phyloP scores from a whole-genome alignment of 2,329 filamentous ascomycete genomes.

The Epicoccum sorghinum region DNA sequence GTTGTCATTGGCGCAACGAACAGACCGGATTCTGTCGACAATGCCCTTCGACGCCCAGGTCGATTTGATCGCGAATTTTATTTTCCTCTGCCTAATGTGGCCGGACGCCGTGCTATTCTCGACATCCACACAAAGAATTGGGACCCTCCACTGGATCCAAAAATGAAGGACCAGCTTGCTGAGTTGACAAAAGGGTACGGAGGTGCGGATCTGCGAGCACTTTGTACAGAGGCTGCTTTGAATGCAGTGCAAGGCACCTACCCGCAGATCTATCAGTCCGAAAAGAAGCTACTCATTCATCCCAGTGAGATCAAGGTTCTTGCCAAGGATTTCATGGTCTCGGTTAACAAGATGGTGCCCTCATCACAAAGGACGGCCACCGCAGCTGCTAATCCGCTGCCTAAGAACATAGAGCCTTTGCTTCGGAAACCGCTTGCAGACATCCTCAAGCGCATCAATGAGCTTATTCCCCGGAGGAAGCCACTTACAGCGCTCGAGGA shows the following conservation, averaged over 20 bases:
- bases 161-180: slow-evolving; percentile 83
- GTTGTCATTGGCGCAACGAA: slow-evolving; percentile 99
- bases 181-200: slow-evolving; percentile 95
- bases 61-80: slow-evolving; percentile 98
- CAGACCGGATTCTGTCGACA: slow-evolving; percentile 93
- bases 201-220: slow-evolving; percentile 88
- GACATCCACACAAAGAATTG: slow-evolving; percentile 96
- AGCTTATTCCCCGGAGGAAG: slow-evolving; percentile 82
- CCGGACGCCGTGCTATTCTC: slow-evolving; percentile 82
- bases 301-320: slow-evolving; percentile 82
- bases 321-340: slow-evolving; percentile 96
- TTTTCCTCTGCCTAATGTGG: slow-evolving; percentile 85
- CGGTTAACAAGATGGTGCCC: slow-evolving; percentile 93
- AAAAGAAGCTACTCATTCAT: slow-evolving; percentile 88
- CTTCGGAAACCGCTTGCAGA: slow-evolving; percentile 72
- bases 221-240: slow-evolving; percentile 94
- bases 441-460: slow-evolving; percentile 73
- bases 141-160: slow-evolving; percentile 74
- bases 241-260: slow-evolving; percentile 96
- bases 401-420: slow-evolving; percentile 79
- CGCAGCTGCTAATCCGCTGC: slow-evolving; percentile 81
- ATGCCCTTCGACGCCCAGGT: slow-evolving; percentile 89
- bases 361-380: slow-evolving; percentile 91
- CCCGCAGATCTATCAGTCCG: slow-evolving; percentile 92
- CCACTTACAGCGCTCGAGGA: slow-evolving; percentile 89